A percentile compares a stretch with the other conserved stretches of the same genome.
Conservation (phyloP, 2,329 filamentous ascomycete genomes). For the Fusarium sp. region DNA sequence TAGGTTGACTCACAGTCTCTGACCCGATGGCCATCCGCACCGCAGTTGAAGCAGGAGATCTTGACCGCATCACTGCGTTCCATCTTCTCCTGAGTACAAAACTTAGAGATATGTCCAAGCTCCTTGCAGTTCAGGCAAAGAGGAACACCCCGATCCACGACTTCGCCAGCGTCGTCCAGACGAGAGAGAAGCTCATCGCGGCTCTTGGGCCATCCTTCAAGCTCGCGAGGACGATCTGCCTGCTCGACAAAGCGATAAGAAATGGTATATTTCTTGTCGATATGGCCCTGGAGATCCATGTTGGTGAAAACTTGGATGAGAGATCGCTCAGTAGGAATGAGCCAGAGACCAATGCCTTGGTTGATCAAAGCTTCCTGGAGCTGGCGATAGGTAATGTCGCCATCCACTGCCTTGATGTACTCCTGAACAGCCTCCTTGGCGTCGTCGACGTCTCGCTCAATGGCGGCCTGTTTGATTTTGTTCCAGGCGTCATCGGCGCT, state of each 20-base stretch:
- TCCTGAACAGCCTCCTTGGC: slow-evolving; percentile 67
- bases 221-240: slow-evolving; percentile 67
- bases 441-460: slow-evolving; percentile 68
- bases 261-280: slow-evolving; percentile 71
- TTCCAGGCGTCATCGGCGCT: slow-evolving; percentile 67
- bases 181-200: slow-evolving; percentile 70
- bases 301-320: slow-evolving; percentile 69
- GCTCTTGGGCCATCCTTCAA: slow-evolving; percentile 66
- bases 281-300: slow-evolving; percentile 77
- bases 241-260: slow-evolving; percentile 69
- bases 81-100: slow-evolving; percentile 66
- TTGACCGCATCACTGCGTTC: slow-evolving; percentile 57
- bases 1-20: slow-evolving; percentile 69
- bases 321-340: slow-evolving; percentile 71
- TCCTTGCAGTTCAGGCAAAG: slow-evolving; percentile 73
- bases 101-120: slow-evolving; percentile 69
- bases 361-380: slow-evolving; percentile 70
- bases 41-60: slow-evolving; percentile 73
- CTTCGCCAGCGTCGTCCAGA: slow-evolving; percentile 72
- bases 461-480: slow-evolving; percentile 61
- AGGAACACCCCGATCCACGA: slow-evolving; percentile 66
- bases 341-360: slow-evolving; percentile 63
- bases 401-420: slow-evolving; percentile 68
- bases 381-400: slow-evolving; percentile 65
- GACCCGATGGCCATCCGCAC: slow-evolving; percentile 70